Base-by-base conservation (phyloP, 2,329 filamentous ascomycete species). In the Aspergillus proliferans region DNA sequence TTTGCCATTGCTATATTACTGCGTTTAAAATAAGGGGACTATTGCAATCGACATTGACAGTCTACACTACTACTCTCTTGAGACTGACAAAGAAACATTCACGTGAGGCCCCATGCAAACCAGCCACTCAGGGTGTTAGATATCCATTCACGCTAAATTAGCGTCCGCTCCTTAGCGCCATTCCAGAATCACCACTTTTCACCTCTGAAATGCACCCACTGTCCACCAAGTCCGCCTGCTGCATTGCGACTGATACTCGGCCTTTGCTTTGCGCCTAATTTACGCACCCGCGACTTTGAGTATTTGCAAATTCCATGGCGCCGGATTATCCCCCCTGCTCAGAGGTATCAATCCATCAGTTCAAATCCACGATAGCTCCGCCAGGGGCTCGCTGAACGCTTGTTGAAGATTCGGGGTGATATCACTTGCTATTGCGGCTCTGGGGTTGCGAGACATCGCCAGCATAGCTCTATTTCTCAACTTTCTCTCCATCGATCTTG, bases 121-220 rank as follows among this genome's bases (percentile, higher is more conserved):
- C 38, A 40, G 38, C 38, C 38, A 40, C 38, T 43, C 41, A 43
- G 15, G 4, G 22, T 14, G 40, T 15, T 22, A 7, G 6, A 43
- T 30, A n/a, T 36, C 15, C 26, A 9, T 14, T 43, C 41, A 22
- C 30, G 15, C 47, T 48, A 48, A 48, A 44, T 45, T 49, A 49
- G 47, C 19, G 33, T 12, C 47, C 43, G 43, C 43, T 18, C 12
- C 8, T 38, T 46, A 46, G 47, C 26, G 43, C 33, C 18, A 19
- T 14, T 19, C 8, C 15, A 21, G 40, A 19, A 42, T 22, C 40
- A 42, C 19, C 15, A n/a, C 36, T 21, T 47, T 36, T 40, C 21
- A 28, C 15, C n/a, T 45, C 14, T 34, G n/a, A 34, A 10, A 44
- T 24, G 14, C 42, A 21, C 26, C 21, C 14, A 28, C 26, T n/a